A percentile compares a stretch with the other conserved stretches of the same genome.
Evolutionary conservation across 495 filamentous ascomycete species (phyloP).

Genomic region (Xylaria bambusicola): DNA sequence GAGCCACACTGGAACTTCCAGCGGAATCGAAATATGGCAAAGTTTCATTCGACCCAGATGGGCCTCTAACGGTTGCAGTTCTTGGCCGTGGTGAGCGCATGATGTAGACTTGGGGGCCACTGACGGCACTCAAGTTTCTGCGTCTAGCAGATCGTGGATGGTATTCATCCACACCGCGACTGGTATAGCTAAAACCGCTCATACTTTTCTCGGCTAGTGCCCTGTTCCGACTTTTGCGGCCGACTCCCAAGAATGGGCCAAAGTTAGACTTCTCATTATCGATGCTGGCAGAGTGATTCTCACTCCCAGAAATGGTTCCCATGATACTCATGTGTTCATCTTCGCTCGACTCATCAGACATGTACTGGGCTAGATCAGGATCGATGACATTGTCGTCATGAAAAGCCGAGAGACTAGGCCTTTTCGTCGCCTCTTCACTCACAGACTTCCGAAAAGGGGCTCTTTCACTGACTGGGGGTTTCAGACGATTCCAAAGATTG

Average conservation of each 20-base stretch:
- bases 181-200: conserved; percentile 60
- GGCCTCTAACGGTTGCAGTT: conserved; percentile 43
- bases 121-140: conserved; percentile 77
- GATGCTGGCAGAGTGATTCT: conserved; percentile 43
- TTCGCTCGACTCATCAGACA: conserved; percentile 92
- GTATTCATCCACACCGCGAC: conserved; percentile 55
- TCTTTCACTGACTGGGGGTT: conserved; percentile 59
- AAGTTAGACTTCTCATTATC: conserved; percentile 53
- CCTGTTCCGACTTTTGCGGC: conserved; percentile 72
- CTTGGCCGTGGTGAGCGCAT: conserved; percentile 67
- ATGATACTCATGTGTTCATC: conserved; percentile 90
- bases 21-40: conserved; percentile 42
- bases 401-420: conserved; percentile 79
- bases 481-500: conserved; percentile 67
- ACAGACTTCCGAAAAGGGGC: conserved; percentile 86
- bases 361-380: conserved; percentile 89
- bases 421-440: conserved; percentile 61
- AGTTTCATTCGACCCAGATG: conserved; percentile 45
- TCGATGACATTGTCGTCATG: conserved; percentile 99
- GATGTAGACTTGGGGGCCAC: conserved; percentile 59
- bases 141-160: conserved; percentile 63
- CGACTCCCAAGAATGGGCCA: conserved; percentile 58
- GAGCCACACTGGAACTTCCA: conserved; percentile 45
- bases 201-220: conserved; percentile 66
- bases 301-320: conserved; percentile 61